phyloP scores from a whole-genome alignment of 1,284 basidiomycete species.

The Moesziomyces globuligerus region DNA sequence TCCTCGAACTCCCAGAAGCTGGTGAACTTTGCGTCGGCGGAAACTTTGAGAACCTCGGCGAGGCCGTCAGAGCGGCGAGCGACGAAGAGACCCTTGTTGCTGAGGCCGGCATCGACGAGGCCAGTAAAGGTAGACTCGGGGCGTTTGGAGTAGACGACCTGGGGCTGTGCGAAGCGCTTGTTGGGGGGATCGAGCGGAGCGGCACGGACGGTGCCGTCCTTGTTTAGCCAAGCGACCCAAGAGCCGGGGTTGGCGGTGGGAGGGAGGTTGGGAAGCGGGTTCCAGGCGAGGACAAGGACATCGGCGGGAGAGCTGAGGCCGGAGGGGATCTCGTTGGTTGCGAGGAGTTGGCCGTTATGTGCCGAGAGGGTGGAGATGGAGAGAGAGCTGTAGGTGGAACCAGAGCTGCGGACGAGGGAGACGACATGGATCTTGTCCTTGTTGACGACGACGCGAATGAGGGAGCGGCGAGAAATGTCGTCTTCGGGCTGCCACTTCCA shows the following conservation, averaged over 20 bases:
- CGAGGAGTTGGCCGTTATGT: slow-evolving; percentile 39
- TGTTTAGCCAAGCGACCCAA: slow-evolving; percentile 61
- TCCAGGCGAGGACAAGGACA: slow-evolving; percentile 48
- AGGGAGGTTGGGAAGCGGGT: slow-evolving; percentile 39
- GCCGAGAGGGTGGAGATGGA: slow-evolving; percentile 44
- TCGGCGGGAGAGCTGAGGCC: slow-evolving; percentile 35
- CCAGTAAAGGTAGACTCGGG: slow-evolving; percentile 33
- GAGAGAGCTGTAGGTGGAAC: slow-evolving; percentile 35
- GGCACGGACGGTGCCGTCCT: slow-evolving; percentile 52
- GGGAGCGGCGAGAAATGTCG: slow-evolving; percentile 26
- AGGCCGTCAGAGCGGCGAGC: slow-evolving; percentile 49
- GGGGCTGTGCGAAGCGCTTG: slow-evolving; percentile 44
- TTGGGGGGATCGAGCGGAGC: slow-evolving; percentile 46
- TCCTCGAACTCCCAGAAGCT: slow-evolving; percentile 63
- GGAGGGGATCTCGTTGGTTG: slow-evolving; percentile 40
- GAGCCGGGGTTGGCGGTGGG: slow-evolving; percentile 44
- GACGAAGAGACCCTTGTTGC: slow-evolving; percentile 57
- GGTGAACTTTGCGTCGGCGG: slow-evolving; percentile 43
- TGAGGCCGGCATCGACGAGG: slow-evolving; percentile 54
- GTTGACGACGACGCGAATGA: slow-evolving; percentile 38
- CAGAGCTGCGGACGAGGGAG: slow-evolving; percentile 36
- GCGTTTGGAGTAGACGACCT: slow-evolving; percentile 44
- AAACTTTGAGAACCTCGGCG: slow-evolving; percentile 55
- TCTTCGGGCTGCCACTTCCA: slow-evolving; percentile 39
- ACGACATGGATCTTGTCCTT: slow-evolving; percentile 50